A percentile compares a stretch with the other conserved stretches of the same genome.
These are phyloP conservation scores for Zymoseptoria ardabiliae DNA, from an alignment of 2,329 filamentous ascomycete species.

Conservation along the genomic window DNA sequence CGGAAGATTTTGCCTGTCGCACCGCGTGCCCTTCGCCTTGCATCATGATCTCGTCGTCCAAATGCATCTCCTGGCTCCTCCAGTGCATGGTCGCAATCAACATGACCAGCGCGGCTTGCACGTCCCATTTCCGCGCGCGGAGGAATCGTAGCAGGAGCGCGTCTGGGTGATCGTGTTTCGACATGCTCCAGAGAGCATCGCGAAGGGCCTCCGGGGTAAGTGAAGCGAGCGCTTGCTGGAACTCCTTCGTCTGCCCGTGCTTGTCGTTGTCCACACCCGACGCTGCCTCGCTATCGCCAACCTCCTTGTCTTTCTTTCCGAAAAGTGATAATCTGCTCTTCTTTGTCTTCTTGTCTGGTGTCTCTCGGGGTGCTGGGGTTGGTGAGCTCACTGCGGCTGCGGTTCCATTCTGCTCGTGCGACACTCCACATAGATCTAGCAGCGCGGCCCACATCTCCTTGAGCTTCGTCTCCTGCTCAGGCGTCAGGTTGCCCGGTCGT, in stretches of 20 bases:
- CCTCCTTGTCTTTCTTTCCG: constrained; percentile 50
- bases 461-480: constrained; percentile 80
- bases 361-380: constrained; percentile 9
- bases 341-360: constrained; percentile 54
- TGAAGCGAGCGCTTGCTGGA: constrained; percentile 70
- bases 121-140: constrained; percentile 89
- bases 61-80: constrained; percentile 73
- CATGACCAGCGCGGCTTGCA: constrained; percentile 90
- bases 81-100: constrained; percentile 89
- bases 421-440: constrained; percentile 66
- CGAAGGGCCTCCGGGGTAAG: constrained; percentile 72
- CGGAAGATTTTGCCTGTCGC: constrained; percentile 50
- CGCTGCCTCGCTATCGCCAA: constrained; percentile 28
- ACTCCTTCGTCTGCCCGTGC: constrained; percentile 82
- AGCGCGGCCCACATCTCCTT: constrained; percentile 76
- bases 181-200: constrained; percentile 81
- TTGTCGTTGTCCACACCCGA: constrained; percentile 66
- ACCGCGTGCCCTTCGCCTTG: constrained; percentile 64
- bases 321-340: constrained; percentile 70
- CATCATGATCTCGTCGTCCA: constrained; percentile 80
- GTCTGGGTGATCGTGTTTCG: constrained; percentile 93
- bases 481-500: constrained; percentile 77
- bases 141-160: constrained; percentile 74
- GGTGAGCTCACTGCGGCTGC: constrained; percentile 21
- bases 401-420: constrained; percentile 14